A percentile compares a stretch with the other conserved stretches of the same genome.
These are phyloP conservation scores for Thuidium tamariscinum DNA, from an alignment of 225 moss, liverwort and hornwort genomes.

Conservation along the genomic window DNA sequence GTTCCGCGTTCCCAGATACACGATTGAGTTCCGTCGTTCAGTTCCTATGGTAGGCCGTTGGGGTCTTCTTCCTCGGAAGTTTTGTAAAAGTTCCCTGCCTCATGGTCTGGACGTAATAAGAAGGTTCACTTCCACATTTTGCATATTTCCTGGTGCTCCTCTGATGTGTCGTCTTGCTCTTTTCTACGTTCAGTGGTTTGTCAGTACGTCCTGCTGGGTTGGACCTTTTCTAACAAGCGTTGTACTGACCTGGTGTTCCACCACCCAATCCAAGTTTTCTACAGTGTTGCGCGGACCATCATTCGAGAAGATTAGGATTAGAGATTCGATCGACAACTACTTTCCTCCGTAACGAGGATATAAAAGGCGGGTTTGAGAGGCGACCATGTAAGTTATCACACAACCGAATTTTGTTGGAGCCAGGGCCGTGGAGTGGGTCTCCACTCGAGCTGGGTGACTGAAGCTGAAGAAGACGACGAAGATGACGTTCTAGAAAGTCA, in stretches of 20 bases:
- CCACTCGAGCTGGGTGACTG: neutral
- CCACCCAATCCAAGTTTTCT: neutral
- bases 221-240: neutral
- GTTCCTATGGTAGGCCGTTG: constrained; percentile 28
- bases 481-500: constrained; percentile 24
- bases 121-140: constrained; percentile 16
- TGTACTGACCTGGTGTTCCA: neutral
- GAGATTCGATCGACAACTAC: neutral
- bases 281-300: neutral
- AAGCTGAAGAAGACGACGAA: neutral
- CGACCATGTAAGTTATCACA: neutral
- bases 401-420: neutral
- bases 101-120: constrained; percentile 50
- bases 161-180: neutral
- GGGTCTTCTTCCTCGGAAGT: constrained; percentile 41
- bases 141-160: neutral
- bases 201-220: neutral
- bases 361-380: neutral
- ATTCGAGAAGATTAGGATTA: neutral
- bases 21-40: constrained; percentile 21
- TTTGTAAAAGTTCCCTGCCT: constrained; percentile 56
- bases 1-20: constrained; percentile 15
- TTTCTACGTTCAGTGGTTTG: neutral
- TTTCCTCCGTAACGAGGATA: neutral
- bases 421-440: neutral